Percentiles rank a stretch among this genome's conserved stretches.
phyloP scores from a whole-genome alignment of 352 stramenopile genomes.

The Phytophthora lateralis region DNA sequence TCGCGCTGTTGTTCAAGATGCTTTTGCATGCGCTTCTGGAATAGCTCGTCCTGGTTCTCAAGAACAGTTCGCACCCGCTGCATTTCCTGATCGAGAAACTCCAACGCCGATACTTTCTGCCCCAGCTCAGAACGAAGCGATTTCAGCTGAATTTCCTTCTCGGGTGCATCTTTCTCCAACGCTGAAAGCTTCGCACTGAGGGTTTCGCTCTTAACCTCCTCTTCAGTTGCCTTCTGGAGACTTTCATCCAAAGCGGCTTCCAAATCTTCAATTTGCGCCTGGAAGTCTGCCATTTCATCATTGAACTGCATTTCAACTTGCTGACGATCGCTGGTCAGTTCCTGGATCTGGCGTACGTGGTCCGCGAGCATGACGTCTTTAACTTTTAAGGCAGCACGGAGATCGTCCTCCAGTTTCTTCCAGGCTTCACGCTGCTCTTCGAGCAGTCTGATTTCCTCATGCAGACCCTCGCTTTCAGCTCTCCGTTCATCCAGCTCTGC shows the following conservation, averaged over 20 bases:
- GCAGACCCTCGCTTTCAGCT: constrained; percentile 21
- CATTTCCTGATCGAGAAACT: constrained; percentile 77
- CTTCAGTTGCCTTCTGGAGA: constrained; percentile 45
- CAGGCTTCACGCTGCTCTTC: constrained; percentile 29
- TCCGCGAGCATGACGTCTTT: constrained; percentile 80
- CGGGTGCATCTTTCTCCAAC: constrained; percentile 17
- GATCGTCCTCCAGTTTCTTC: constrained; percentile 57
- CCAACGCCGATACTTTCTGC: constrained; percentile 58
- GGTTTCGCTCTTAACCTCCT: constrained; percentile 42
- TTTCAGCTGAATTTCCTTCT: constrained; percentile 28
- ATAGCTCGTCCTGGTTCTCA: constrained; percentile 59
- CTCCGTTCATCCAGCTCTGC: constrained; percentile 31
- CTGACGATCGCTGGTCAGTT: constrained; percentile 39
- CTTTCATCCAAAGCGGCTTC: constrained; percentile 64
- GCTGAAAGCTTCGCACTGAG: constrained; percentile 23
- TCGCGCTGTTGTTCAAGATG: constrained; percentile 55
- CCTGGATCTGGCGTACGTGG: constrained; percentile 56
- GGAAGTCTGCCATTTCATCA: constrained; percentile 53
- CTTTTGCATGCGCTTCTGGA: constrained; percentile 55
- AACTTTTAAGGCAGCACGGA: constrained; percentile 63
- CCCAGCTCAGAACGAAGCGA: constrained; percentile 34
- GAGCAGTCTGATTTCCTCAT: constrained; percentile 30
- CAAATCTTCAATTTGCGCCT: constrained; percentile 63
- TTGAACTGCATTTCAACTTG: constrained; percentile 49
- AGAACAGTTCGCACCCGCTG: constrained; percentile 58